phyloP scores from a whole-genome alignment of 2,329 filamentous ascomycete genomes.

The Erysiphe pulchra region DNA sequence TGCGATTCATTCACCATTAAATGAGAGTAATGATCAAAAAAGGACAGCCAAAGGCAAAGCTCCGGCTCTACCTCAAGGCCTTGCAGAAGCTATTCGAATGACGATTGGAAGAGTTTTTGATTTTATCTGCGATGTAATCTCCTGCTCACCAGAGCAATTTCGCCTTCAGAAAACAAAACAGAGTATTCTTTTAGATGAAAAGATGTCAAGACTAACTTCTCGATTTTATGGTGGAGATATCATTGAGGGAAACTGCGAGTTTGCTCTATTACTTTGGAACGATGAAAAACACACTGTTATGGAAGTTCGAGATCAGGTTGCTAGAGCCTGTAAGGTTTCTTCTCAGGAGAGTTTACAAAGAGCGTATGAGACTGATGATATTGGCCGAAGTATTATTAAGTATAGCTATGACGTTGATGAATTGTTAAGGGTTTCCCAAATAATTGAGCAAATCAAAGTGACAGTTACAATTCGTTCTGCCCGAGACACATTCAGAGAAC shows the following conservation, averaged over 20 bases:
- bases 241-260: conserved; percentile 41
- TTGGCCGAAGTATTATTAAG: conserved; percentile 66
- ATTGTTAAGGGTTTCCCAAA: conserved; percentile 52
- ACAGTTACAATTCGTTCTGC: conserved; percentile 87
- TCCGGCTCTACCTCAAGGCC: conserved; percentile 41
- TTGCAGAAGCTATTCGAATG: conserved; percentile 54
- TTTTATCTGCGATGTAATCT: conserved; percentile 94
- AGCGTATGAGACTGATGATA: conserved; percentile 69
- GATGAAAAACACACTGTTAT: conserved; percentile 94
- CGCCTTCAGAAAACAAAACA: conserved; percentile 62
- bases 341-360: conserved; percentile 41
- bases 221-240: conserved; percentile 48
- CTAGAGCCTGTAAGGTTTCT: conserved; percentile 58
- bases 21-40: conserved; percentile 15
- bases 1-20: conserved; percentile 62
- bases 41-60: conserved; percentile 32
- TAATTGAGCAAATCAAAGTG: conserved; percentile 86
- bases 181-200: conserved; percentile 60
- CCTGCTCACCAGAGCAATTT: conserved; percentile 88
- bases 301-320: conserved; percentile 76
- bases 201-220: conserved; percentile 46
- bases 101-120: conserved; percentile 71
- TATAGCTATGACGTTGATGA: conserved; percentile 46
- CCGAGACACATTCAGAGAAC: conserved; percentile 83
- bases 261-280: conserved; percentile 78